Evolutionary conservation across 2,329 filamentous ascomycete species (phyloP).

Genomic region (Beauveria varroae): DNA sequence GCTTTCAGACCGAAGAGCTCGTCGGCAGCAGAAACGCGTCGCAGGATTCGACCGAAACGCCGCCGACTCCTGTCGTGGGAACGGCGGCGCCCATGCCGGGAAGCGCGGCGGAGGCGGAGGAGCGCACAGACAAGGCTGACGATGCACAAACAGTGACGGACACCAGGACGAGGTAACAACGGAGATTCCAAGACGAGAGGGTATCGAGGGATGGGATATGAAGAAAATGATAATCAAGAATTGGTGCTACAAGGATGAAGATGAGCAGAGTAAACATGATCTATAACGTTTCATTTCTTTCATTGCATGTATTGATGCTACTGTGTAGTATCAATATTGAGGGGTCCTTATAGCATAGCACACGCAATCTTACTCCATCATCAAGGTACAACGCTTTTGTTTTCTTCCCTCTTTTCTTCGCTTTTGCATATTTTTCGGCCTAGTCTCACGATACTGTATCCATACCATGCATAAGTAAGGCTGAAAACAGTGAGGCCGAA

Average conservation of each 20-base stretch:
- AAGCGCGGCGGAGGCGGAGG: not conserved
- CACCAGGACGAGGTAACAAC: too few species aligned
- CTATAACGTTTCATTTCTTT: not conserved
- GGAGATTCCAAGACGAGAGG: not conserved
- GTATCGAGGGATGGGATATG: not conserved
- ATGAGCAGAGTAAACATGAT: not conserved
- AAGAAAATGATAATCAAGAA: not conserved
- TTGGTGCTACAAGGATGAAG: not conserved
- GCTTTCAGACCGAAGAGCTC: slow-evolving; percentile 10
- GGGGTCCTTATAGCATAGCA: not conserved
- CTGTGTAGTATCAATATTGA: not conserved
- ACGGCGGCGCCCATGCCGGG: not conserved
- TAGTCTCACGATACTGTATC: too few species aligned
- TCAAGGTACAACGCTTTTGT: too few species aligned
- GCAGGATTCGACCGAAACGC: not conserved
- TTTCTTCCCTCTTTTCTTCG: too few species aligned
- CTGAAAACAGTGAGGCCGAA: not conserved
- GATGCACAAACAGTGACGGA: too few species aligned
- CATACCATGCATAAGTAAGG: not conserved
- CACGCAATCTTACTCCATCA: too few species aligned
- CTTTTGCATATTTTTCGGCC: too few species aligned
- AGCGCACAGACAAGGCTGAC: not conserved
- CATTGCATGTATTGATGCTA: not conserved
- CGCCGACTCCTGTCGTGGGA: not conserved
- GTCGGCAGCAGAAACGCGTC: not conserved